These are phyloP conservation scores for Xylariaceae sp. DNA, from an alignment of 2,329 filamentous ascomycete species.

Conservation along the genomic window DNA sequence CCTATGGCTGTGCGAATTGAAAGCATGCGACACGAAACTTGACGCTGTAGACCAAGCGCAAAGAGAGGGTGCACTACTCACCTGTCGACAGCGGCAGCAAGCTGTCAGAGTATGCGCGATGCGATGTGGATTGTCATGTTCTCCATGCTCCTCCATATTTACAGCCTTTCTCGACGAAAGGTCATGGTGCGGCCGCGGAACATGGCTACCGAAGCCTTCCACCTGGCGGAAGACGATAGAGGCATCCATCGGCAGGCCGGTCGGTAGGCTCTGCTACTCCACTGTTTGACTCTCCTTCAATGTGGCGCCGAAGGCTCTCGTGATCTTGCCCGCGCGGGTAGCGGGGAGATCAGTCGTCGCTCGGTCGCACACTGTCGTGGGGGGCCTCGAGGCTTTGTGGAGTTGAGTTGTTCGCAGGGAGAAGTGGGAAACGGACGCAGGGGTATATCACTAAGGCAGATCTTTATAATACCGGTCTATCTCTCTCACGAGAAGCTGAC, in stretches of 20 bases:
- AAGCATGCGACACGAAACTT: slow-evolving; percentile 6
- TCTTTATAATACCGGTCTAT: slow-evolving; percentile 4
- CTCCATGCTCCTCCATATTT: slow-evolving; percentile 51
- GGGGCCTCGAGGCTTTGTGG: slow-evolving; percentile 27
- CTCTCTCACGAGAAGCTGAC: not conserved
- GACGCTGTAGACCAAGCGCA: not conserved
- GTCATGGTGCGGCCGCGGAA: slow-evolving; percentile 46
- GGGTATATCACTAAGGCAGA: slow-evolving; percentile 11
- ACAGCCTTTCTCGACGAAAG: slow-evolving; percentile 36
- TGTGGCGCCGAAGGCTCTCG: slow-evolving; percentile 22
- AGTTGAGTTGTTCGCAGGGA: slow-evolving; percentile 12
- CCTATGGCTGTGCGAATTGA: not conserved
- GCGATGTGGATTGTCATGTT: slow-evolving; percentile 61
- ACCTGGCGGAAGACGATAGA: slow-evolving; percentile 63
- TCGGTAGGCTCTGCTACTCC: slow-evolving; percentile 40
- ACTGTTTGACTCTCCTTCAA: slow-evolving; percentile 1
- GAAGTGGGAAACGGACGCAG: not conserved
- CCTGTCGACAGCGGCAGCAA: slow-evolving; percentile 80
- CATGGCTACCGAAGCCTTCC: slow-evolving; percentile 54
- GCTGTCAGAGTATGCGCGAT: slow-evolving; percentile 82
- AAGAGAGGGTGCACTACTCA: slow-evolving; percentile 47
- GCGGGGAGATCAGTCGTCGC: slow-evolving; percentile 28
- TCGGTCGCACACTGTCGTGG: slow-evolving; percentile 33
- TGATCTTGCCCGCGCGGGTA: slow-evolving; percentile 28
- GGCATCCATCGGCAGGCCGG: slow-evolving; percentile 64